A percentile compares a stretch with the other conserved stretches of the same genome.
These are phyloP conservation scores for Myrmaecium sp. DNA, from an alignment of 2,329 filamentous ascomycete genomes.

Conservation along the genomic window DNA sequence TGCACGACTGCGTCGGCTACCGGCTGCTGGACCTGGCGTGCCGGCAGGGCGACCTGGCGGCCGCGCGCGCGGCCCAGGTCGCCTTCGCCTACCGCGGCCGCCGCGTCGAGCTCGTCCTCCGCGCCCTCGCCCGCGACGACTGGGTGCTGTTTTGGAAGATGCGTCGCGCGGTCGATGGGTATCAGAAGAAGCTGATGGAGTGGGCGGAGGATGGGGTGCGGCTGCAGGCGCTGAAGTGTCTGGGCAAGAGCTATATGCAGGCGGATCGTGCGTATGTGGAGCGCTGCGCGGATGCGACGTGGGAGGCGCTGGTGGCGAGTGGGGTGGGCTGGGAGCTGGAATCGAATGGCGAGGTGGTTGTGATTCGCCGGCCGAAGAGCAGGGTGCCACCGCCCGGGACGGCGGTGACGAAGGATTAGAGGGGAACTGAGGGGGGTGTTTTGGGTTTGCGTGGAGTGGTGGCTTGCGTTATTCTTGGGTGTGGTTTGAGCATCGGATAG, in stretches of 20 bases:
- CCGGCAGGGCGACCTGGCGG: conserved; percentile 55
- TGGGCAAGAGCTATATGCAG: conserved; percentile 64
- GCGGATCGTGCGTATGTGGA: conserved; percentile 56
- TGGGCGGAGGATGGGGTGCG: conserved; percentile 62
- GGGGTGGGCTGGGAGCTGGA: conserved; percentile 76
- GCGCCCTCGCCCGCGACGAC: conserved; percentile 61
- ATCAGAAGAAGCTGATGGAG: conserved; percentile 63
- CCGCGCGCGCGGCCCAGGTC: conserved; percentile 52
- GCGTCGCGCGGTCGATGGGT: conserved; percentile 58
- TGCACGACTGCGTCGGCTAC: conserved; percentile 66
- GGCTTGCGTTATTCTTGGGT: too few relatives aligned
- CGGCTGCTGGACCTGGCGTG: conserved; percentile 80
- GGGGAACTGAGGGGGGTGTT: too few relatives aligned
- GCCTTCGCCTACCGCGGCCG: conserved; percentile 45
- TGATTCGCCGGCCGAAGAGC: conserved; percentile 50
- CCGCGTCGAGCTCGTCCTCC: conserved; percentile 52
- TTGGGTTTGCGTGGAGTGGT: too few relatives aligned
- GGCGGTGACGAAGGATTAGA: too few relatives aligned
- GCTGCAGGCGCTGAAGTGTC: conserved; percentile 66
- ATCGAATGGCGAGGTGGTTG: conserved; percentile 42
- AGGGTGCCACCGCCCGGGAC: too few relatives aligned
- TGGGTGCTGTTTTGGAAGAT: conserved; percentile 64
- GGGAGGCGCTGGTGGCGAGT: conserved; percentile 53
- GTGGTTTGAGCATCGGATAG: too few relatives aligned
- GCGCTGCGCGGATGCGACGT: conserved; percentile 47